phyloP scores from a whole-genome alignment of 2,329 filamentous ascomycete species.

The Fusarium subtropicale region DNA sequence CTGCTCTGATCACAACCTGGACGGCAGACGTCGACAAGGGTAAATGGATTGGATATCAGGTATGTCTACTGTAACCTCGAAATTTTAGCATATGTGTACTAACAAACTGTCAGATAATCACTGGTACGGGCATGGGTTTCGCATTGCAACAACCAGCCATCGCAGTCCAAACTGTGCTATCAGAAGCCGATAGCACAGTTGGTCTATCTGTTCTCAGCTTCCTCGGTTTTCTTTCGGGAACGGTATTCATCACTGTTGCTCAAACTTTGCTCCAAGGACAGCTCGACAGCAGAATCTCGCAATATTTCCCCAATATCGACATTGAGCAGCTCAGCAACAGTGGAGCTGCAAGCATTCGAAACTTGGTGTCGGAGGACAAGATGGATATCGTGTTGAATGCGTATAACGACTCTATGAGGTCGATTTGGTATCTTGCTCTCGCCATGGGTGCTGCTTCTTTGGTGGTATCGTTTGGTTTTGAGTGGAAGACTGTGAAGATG shows the following conservation, averaged over 20 bases:
- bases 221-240: conserved; percentile 9
- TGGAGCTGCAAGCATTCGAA: conserved; percentile 8
- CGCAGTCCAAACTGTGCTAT: conserved; percentile 10
- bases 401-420: conserved; percentile 23
- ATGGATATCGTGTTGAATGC: background rate
- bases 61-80: background rate
- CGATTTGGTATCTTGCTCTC: conserved; percentile 19
- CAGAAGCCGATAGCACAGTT: conserved; percentile 13
- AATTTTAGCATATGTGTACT: background rate
- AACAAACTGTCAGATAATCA: conserved; percentile 1
- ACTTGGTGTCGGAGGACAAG: conserved; percentile 10
- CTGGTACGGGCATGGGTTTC: conserved; percentile 14
- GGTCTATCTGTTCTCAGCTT: conserved; percentile 25
- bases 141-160: conserved; percentile 19
- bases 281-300: background rate
- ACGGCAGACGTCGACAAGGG: background rate
- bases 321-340: conserved; percentile 2
- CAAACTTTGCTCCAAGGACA: conserved; percentile 14
- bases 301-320: background rate
- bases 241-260: conserved; percentile 22
- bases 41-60: conserved; percentile 25
- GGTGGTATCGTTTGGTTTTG: background rate
- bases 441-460: conserved; percentile 11
- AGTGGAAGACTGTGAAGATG: conserved; percentile 26
- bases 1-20: conserved; percentile 18